phyloP scores from a whole-genome alignment of 257 asterid species.

The Henckelia pumila region DNA sequence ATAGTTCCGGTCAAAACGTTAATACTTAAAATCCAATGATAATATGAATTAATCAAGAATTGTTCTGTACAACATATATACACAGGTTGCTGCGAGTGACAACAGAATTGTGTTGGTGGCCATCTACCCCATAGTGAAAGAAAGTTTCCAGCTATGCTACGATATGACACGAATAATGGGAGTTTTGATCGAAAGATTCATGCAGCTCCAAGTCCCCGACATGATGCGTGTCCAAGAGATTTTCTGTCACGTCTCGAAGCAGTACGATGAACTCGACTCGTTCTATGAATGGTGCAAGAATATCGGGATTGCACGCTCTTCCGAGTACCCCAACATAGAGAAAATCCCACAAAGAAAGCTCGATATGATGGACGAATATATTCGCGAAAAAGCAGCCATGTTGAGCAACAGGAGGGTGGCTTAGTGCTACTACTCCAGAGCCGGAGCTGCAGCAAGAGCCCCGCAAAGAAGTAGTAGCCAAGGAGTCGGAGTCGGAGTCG shows the following conservation, averaged over 20 bases:
- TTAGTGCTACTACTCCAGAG: slow-evolving; percentile 19
- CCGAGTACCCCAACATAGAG: slow-evolving; percentile 84
- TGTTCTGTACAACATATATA: no score
- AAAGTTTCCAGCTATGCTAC: slow-evolving; percentile 69
- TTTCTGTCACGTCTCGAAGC: slow-evolving; percentile 71
- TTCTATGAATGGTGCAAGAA: slow-evolving; percentile 73
- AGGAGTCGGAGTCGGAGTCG: slow-evolving; percentile 39
- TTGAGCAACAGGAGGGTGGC: slow-evolving; percentile 15
- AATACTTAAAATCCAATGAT: no score
- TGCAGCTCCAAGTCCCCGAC: slow-evolving; percentile 69
- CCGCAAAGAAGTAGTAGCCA: neutral
- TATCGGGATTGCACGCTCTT: slow-evolving; percentile 58
- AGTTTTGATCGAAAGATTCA: slow-evolving; percentile 67
- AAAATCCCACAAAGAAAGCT: slow-evolving; percentile 66
- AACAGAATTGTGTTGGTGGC: slow-evolving; percentile 71
- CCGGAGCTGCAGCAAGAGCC: slow-evolving; percentile 32
- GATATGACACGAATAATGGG: slow-evolving; percentile 69
- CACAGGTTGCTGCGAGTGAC: slow-evolving; percentile 66
- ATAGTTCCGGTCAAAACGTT: no score
- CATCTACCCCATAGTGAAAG: slow-evolving; percentile 64
- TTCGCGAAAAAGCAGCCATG: slow-evolving; percentile 54
- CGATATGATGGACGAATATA: slow-evolving; percentile 83
- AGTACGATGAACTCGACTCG: slow-evolving; percentile 71
- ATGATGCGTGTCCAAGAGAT: slow-evolving; percentile 60
- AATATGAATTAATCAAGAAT: no score